These are phyloP conservation scores for Chaetomium cochliodes DNA, from an alignment of 495 filamentous ascomycete species.

Conservation along the genomic window DNA sequence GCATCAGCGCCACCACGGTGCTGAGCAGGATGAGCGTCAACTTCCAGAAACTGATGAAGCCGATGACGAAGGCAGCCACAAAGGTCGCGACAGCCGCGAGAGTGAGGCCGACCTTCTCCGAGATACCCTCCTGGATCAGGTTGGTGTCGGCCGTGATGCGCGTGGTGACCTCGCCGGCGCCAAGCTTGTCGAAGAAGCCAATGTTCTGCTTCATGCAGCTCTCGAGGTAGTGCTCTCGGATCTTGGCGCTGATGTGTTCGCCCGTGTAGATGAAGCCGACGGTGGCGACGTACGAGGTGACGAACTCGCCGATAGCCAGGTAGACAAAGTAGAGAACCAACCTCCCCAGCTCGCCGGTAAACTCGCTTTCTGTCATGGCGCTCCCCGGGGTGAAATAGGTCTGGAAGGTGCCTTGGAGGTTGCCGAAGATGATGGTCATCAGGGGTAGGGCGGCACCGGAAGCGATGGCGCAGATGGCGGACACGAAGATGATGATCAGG, in stretches of 20 bases:
- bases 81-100: slow-evolving; percentile 75
- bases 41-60: slow-evolving; percentile 82
- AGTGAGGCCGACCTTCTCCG: slow-evolving; percentile 79
- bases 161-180: slow-evolving; percentile 89
- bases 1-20: slow-evolving; percentile 68
- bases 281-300: slow-evolving; percentile 75
- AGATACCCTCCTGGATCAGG: slow-evolving; percentile 82
- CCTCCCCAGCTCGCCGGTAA: slow-evolving; percentile 58
- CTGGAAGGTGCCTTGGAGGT: slow-evolving; percentile 71
- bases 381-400: slow-evolving; percentile 50
- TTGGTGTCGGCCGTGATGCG: slow-evolving; percentile 91
- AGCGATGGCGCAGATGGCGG: slow-evolving; percentile 65
- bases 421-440: slow-evolving; percentile 85
- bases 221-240: slow-evolving; percentile 77
- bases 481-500: slow-evolving; percentile 66
- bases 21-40: slow-evolving; percentile 79
- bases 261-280: slow-evolving; percentile 93
- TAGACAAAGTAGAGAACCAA: slow-evolving; percentile 89
- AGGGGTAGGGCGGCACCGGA: slow-evolving; percentile 80
- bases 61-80: slow-evolving; percentile 83
- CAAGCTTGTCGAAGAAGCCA: slow-evolving; percentile 87
- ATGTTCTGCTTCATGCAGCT: slow-evolving; percentile 89
- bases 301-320: slow-evolving; percentile 81
- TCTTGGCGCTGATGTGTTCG: slow-evolving; percentile 81
- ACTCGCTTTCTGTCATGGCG: slow-evolving; percentile 49